phyloP scores from a whole-genome alignment of 306 rosid species.

The Trifolium repens region DNA sequence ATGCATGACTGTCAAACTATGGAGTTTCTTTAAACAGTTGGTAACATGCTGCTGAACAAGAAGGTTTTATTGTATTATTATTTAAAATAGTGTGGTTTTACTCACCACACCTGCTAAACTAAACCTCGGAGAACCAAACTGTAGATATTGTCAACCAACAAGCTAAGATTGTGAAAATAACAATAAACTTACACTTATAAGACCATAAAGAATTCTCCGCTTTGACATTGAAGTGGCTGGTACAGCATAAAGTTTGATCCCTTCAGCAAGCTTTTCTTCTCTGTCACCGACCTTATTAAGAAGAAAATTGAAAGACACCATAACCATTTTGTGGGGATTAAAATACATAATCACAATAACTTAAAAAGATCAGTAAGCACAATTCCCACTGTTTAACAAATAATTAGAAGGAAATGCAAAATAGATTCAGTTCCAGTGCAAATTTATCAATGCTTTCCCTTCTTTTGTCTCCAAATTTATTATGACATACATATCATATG shows the following conservation, averaged over 20 bases:
- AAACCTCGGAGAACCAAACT: conserved; percentile 23
- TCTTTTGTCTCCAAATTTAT: conserved; percentile 11
- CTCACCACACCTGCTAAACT: conserved; percentile 1
- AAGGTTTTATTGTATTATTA: conserved; percentile 18
- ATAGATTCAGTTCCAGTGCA: conserved; percentile 3
- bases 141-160: conserved; percentile 22
- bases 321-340: conserved; percentile 1
- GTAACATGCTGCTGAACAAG: not conserved
- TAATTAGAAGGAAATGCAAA: conserved; percentile 15
- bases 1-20: conserved; percentile 8
- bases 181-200: conserved; percentile 65
- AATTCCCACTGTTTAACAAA: not conserved
- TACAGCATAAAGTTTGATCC: conserved; percentile 84
- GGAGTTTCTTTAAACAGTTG: not conserved
- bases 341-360: conserved; percentile 21
- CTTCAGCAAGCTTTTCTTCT: conserved; percentile 96
- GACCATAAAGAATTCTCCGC: conserved; percentile 85
- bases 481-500: not conserved
- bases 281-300: conserved; percentile 75
- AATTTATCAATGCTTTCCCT: conserved; percentile 8
- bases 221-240: conserved; percentile 79
- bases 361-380: conserved; percentile 11
- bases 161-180: conserved; percentile 35
- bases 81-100: conserved; percentile 17
- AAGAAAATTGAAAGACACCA: conserved; percentile 31